Evolutionary conservation across 768 basidiomycete species (phyloP).

Genomic region (Lentinula detonsa): DNA sequence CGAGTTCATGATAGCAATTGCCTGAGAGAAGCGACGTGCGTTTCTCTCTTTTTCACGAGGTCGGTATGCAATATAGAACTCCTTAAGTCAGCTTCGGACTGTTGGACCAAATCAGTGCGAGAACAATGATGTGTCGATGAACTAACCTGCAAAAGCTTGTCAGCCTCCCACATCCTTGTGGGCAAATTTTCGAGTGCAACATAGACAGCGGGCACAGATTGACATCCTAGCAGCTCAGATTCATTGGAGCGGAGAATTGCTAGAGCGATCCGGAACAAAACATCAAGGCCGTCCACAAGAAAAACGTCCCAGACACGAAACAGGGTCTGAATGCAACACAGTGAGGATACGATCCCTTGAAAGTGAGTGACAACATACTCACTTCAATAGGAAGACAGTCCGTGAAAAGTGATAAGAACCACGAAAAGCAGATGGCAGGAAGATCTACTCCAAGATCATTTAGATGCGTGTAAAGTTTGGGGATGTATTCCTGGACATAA

Average conservation of each 20-base stretch:
- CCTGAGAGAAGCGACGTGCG: slow-evolving; percentile 41
- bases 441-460: slow-evolving; percentile 82
- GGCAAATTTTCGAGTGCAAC: slow-evolving; percentile 86
- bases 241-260: slow-evolving; percentile 83
- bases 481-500: slow-evolving; percentile 73
- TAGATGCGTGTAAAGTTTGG: slow-evolving; percentile 73
- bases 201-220: slow-evolving; percentile 85
- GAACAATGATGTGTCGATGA: not conserved
- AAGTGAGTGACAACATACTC: slow-evolving; percentile 11
- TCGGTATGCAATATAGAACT: slow-evolving; percentile 46
- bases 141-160: slow-evolving; percentile 81
- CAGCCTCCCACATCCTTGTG: slow-evolving; percentile 90
- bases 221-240: slow-evolving; percentile 74
- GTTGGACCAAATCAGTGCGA: not conserved
- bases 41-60: slow-evolving; percentile 45
- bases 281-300: slow-evolving; percentile 87
- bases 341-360: slow-evolving; percentile 2
- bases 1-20: slow-evolving; percentile 28
- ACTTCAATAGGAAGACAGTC: slow-evolving; percentile 96
- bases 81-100: slow-evolving; percentile 59
- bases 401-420: slow-evolving; percentile 96
- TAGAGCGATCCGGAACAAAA: slow-evolving; percentile 85
- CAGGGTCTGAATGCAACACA: slow-evolving; percentile 53
- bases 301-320: slow-evolving; percentile 97
- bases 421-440: slow-evolving; percentile 94